Percentiles rank a stretch among this genome's conserved stretches.
These are phyloP conservation scores for Fraxinus cuspidata DNA, from an alignment of 257 asterid genomes.

Conservation along the genomic window DNA sequence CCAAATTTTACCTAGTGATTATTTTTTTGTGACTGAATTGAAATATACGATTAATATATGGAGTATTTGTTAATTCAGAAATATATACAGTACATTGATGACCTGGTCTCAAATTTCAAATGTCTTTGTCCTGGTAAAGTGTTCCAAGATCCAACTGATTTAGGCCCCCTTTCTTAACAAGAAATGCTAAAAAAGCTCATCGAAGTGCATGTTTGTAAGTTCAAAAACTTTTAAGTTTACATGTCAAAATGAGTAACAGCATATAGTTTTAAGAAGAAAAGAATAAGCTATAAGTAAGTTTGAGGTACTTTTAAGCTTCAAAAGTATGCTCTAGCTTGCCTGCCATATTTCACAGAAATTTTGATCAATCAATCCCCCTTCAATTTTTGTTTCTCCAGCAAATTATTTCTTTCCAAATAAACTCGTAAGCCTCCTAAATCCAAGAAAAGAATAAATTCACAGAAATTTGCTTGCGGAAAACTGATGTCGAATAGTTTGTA, in stretches of 20 bases:
- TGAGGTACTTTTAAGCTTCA: not conserved
- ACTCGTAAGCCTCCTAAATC: not conserved
- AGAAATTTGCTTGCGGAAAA: not conserved
- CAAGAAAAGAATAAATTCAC: not conserved
- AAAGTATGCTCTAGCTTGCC: conserved; percentile 18
- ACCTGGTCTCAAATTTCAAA: not conserved
- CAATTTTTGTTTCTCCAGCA: not conserved
- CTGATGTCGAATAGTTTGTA: not conserved
- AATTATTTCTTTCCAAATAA: not conserved
- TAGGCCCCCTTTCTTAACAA: conserved; percentile 3
- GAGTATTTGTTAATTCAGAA: not conserved
- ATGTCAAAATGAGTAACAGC: not conserved
- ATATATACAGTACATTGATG: not conserved
- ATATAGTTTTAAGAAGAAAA: not conserved
- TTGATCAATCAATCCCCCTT: conserved; percentile 19
- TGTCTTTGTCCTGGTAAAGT: not conserved
- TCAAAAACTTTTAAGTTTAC: not conserved
- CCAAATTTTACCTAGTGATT: not conserved
- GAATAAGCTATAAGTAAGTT: not conserved
- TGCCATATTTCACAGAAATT: conserved; percentile 21
- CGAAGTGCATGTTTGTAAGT: conserved; percentile 11
- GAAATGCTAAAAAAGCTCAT: conserved; percentile 46
- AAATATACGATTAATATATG: not conserved
- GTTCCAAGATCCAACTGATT: conserved; percentile 17
- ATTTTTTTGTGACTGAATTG: not conserved